Conservation (phyloP, 2,329 filamentous ascomycete genomes). For the Scopulariopsis brevicaulis region DNA sequence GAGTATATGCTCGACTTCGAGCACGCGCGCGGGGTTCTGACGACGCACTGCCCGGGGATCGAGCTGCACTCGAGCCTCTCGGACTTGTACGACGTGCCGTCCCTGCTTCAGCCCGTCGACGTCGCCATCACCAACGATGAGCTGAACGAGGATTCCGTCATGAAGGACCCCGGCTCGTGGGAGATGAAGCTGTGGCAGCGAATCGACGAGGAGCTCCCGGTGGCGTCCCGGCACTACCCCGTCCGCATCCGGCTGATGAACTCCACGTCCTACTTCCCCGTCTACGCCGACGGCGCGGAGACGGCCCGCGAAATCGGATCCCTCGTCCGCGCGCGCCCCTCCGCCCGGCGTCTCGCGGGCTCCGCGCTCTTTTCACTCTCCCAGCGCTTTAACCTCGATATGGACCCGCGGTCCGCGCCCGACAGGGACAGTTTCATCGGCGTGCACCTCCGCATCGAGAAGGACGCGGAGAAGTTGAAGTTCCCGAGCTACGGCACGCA, state of each 20-base stretch:
- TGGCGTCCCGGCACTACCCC: conserved; percentile 15
- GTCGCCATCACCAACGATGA: conserved; percentile 12
- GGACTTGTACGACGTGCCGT: conserved; percentile 20
- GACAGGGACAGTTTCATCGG: conserved; percentile 16
- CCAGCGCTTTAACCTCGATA: conserved; percentile 12
- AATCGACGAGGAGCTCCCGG: conserved; percentile 15
- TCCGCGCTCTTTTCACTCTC: conserved; percentile 20
- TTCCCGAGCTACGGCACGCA: conserved; percentile 20
- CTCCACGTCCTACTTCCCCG: conserved; percentile 18
- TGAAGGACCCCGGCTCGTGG: conserved; percentile 12
- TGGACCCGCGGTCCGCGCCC: conserved; percentile 14
- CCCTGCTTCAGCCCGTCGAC: conserved; percentile 12
- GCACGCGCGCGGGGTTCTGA: conserved; percentile 17
- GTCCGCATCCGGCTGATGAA: conserved; percentile 19
- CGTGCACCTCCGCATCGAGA: conserved; percentile 22
- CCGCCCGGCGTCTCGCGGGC: conserved; percentile 20
- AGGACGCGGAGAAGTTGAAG: conserved; percentile 12
- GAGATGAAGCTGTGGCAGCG: conserved; percentile 12
- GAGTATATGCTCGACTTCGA: conserved; percentile 22
- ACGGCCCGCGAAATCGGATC: conserved; percentile 24
- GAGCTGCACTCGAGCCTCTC: conserved; percentile 20
- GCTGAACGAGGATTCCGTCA: conserved; percentile 10
- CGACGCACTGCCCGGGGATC: conserved; percentile 22
- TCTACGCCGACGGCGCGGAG: conserved; percentile 14
- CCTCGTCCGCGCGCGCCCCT: conserved; percentile 21